Conservation (phyloP, 768 basidiomycete species). For the Boletus subparvulus region DNA sequence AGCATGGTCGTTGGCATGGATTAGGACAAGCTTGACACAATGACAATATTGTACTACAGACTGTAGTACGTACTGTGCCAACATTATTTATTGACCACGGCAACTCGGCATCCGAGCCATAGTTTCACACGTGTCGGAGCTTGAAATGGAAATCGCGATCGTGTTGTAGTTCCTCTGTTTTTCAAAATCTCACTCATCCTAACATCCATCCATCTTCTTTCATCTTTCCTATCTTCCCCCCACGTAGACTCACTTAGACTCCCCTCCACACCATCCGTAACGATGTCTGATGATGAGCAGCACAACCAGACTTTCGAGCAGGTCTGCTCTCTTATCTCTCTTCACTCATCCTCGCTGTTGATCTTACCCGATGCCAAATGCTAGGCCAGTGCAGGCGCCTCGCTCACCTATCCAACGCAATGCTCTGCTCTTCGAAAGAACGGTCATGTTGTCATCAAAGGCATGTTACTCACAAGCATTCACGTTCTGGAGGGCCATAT, state of each 20-base stretch:
- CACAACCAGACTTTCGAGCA: slow-evolving; percentile 88
- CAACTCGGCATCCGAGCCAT: slow-evolving; percentile 15
- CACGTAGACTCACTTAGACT: slow-evolving; percentile 25
- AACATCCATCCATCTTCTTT: slow-evolving; percentile 24
- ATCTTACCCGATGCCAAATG: slow-evolving; percentile 19
- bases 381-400: slow-evolving; percentile 73
- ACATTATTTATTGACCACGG: neutral
- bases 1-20: neutral
- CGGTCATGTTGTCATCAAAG: slow-evolving; percentile 95
- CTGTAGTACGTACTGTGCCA: too few species aligned
- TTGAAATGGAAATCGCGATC: slow-evolving; percentile 38
- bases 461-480: slow-evolving; percentile 31
- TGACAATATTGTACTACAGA: neutral
- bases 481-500: neutral
- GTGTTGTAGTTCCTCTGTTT: slow-evolving; percentile 8
- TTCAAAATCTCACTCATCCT: slow-evolving; percentile 19
- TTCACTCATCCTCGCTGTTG: slow-evolving; percentile 8
- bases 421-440: slow-evolving; percentile 95
- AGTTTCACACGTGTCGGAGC: slow-evolving; percentile 37
- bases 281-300: slow-evolving; percentile 92
- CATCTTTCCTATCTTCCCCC: slow-evolving; percentile 23
- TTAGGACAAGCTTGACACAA: neutral
- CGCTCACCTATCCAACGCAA: slow-evolving; percentile 82
- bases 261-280: slow-evolving; percentile 25
- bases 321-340: slow-evolving; percentile 40